Base-by-base conservation (phyloP, 2,329 filamentous ascomycete species). In the Fusarium graminum region DNA sequence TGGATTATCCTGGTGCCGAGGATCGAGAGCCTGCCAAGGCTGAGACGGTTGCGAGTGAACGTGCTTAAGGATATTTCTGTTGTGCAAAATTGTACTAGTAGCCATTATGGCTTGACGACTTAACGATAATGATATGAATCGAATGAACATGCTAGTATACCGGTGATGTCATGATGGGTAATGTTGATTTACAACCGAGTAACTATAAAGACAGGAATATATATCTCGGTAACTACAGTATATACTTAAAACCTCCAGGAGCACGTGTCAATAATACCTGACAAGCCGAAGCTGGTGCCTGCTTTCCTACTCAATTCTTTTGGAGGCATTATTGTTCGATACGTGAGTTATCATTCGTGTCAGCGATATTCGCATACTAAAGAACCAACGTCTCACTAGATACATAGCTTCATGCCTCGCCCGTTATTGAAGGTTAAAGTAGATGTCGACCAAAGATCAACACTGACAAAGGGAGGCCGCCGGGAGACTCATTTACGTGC, bases 31-130 rank as follows among this genome's bases (percentile, higher is more conserved):
- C 70, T 29, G 50, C 42, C 6, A 60, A 57, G n/a, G 68, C 71
- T 12, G 70, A 70, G 46, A 54, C 66, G 45, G 52, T 73, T 63
- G 68, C 70, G 9, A 65, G 67, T 29, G 70, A 72, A 45, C 62
- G 65, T n/a, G 43, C 46, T 56, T 68, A 58, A 39, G 44, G n/a
- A 36, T 17, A 32, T 36, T 39, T 50, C 38, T 57, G 39, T 40
- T 53, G 41, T 36, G 42, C 19, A 29, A 40, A 52, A 6, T 22
- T 64, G 44, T 67, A 61, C 17, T 34, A 64, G 28, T 54, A 64
- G 59, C 41, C 26, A 50, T n/a, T 16, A 22, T 52, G 46, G 52
- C 36, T 52, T 66, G 45, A 66, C 54, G 60, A 68, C 50, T 66
- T 40, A 63, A 66, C 57, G 59, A 7, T 54, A 53, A 67, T n/a